Conservation (phyloP, 345 rosid species). For the Ailanthus altissimus region DNA sequence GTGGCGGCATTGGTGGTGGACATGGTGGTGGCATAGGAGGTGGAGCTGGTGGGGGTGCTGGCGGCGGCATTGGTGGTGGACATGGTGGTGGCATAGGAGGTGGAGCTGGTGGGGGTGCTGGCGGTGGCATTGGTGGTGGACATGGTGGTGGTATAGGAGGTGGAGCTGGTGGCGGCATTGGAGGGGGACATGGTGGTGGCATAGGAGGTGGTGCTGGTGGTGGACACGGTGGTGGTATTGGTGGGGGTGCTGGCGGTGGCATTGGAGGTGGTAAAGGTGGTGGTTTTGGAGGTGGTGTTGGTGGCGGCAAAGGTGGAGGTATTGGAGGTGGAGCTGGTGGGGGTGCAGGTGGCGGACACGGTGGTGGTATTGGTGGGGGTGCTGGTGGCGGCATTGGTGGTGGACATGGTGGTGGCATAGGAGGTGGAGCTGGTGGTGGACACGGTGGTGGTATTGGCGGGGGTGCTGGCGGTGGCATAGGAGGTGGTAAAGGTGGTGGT, state of each 20-base stretch:
- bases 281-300: slow-evolving; percentile 13
- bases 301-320: slow-evolving; percentile 8
- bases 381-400: slow-evolving; percentile 15
- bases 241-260: slow-evolving; percentile 13
- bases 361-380: slow-evolving; percentile 20
- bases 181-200: slow-evolving; percentile 8
- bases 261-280: slow-evolving; percentile 8
- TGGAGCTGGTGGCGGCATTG: slow-evolving; percentile 10
- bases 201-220: background rate
- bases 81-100: slow-evolving; percentile 21
- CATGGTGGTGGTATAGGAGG: slow-evolving; percentile 1
- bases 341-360: slow-evolving; percentile 5
- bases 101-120: slow-evolving; percentile 5
- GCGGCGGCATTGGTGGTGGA: slow-evolving; percentile 28
- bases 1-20: slow-evolving; percentile 22
- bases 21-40: slow-evolving; percentile 20
- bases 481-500: slow-evolving; percentile 21
- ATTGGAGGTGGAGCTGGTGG: slow-evolving; percentile 4
- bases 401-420: slow-evolving; percentile 12
- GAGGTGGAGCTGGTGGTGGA: slow-evolving; percentile 17
- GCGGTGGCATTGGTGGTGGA: background rate
- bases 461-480: slow-evolving; percentile 3
- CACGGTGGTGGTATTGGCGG: slow-evolving; percentile 9
- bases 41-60: slow-evolving; percentile 22
- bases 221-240: background rate